phyloP scores from a whole-genome alignment of 1,284 basidiomycete species.

The Rhodotorula sp. region DNA sequence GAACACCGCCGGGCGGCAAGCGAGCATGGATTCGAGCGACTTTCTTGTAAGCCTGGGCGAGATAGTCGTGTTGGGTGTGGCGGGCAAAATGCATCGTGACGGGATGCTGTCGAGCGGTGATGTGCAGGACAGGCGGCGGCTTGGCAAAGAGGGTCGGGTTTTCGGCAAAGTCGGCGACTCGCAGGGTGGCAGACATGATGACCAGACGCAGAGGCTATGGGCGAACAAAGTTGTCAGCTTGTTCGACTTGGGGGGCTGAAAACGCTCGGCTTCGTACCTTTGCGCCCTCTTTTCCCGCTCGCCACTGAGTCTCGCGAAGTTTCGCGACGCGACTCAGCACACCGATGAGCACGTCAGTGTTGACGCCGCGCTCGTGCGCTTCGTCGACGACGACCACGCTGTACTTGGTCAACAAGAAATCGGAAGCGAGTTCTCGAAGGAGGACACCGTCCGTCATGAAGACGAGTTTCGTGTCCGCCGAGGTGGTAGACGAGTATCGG shows the following conservation, averaged over 20 bases:
- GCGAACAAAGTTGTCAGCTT: not conserved
- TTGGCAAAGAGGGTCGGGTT: constrained; percentile 78
- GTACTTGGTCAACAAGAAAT: constrained; percentile 87
- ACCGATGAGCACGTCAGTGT: constrained; percentile 96
- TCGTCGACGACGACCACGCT: constrained; percentile 95
- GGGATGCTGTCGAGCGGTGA: constrained; percentile 87
- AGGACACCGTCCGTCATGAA: constrained; percentile 99
- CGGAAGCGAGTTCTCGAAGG: constrained; percentile 83
- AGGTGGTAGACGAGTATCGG: constrained; percentile 91
- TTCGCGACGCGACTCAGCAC: constrained; percentile 88
- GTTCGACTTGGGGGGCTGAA: not conserved
- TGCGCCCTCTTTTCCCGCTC: constrained; percentile 61
- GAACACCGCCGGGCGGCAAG: constrained; percentile 66
- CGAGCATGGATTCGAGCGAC: constrained; percentile 73
- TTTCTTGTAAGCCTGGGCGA: constrained; percentile 87
- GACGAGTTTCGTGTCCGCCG: constrained; percentile 85
- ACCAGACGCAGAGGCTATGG: constrained; percentile 79
- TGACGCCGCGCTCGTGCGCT: constrained; percentile 96
- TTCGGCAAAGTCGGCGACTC: constrained; percentile 86
- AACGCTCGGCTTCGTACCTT: constrained; percentile 55
- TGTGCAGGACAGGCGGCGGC: constrained; percentile 85
- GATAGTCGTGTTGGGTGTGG: constrained; percentile 80
- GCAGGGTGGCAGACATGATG: constrained; percentile 98
- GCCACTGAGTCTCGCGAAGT: constrained; percentile 84
- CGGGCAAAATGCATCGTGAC: constrained; percentile 94